Conservation (phyloP, 108 stramenopile genomes). For the Chaetoceros tenuissimus region DNA sequence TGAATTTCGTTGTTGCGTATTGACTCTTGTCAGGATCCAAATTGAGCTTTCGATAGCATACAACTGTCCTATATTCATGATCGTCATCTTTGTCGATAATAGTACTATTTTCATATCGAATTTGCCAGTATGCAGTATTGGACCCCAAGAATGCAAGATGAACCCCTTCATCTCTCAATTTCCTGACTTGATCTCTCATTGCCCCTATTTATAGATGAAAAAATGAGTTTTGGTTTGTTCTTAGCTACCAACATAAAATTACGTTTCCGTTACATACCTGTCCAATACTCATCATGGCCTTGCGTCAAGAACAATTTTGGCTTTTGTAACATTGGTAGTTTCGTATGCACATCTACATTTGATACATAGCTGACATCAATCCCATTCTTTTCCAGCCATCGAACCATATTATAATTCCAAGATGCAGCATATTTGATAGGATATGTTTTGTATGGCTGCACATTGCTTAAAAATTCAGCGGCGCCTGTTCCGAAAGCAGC, state of each 20-base stretch:
- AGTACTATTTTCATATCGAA: too few relatives aligned
- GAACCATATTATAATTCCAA: slow-evolving; percentile 10
- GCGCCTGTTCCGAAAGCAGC: background rate
- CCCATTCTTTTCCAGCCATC: slow-evolving; percentile 11
- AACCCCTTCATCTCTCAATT: slow-evolving; percentile 7
- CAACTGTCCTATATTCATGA: background rate
- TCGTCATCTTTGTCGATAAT: background rate
- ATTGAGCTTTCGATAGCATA: slow-evolving; percentile 4
- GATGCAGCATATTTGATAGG: slow-evolving; percentile 3
- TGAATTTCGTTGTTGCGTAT: background rate
- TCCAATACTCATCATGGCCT: slow-evolving; percentile 17
- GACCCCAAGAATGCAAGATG: slow-evolving; percentile 10
- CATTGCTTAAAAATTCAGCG: background rate
- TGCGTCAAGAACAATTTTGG: slow-evolving; percentile 12
- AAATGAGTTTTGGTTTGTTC: too few relatives aligned
- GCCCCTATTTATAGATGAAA: too few relatives aligned
- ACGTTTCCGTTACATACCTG: too few relatives aligned
- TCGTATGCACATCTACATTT: slow-evolving; percentile 6
- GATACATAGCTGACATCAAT: slow-evolving; percentile 7
- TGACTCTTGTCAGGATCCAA: slow-evolving; percentile 11
- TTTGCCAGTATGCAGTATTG: slow-evolving; percentile 11
- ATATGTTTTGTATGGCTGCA: slow-evolving; percentile 2
- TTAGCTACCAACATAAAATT: too few relatives aligned
- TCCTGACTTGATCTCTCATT: slow-evolving; percentile 5
- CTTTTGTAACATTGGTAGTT: background rate